These are phyloP conservation scores for Ceratobasidium sp. DNA, from an alignment of 1,284 basidiomycete genomes.

Conservation along the genomic window DNA sequence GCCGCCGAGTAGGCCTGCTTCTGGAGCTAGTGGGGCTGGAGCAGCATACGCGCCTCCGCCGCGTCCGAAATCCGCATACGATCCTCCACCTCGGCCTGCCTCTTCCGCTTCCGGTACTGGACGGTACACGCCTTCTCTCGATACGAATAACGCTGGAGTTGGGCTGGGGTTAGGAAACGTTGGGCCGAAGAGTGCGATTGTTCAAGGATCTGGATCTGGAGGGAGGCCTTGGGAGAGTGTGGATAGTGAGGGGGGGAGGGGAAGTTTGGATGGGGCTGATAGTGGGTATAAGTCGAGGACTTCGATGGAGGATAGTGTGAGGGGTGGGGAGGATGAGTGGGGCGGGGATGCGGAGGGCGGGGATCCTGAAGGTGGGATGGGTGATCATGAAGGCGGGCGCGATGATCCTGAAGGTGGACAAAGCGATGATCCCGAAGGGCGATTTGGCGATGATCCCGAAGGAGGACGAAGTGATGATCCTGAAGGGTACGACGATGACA, in stretches of 20 bases:
- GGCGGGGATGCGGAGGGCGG: constrained; percentile 24
- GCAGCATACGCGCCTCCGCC: constrained; percentile 20
- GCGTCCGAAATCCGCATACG: constrained; percentile 27
- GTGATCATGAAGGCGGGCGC: constrained; percentile 9
- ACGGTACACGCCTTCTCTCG: constrained; percentile 10
- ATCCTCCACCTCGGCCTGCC: constrained; percentile 29
- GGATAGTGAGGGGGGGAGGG: constrained; percentile 26
- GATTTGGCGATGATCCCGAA: background rate
- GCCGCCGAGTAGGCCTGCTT: background rate
- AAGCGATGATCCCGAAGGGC: background rate
- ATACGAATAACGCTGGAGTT: constrained; percentile 16
- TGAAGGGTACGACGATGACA: constrained; percentile 18
- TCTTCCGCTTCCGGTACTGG: constrained; percentile 9
- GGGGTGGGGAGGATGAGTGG: constrained; percentile 26
- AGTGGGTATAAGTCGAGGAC: constrained; percentile 40
- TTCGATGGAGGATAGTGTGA: constrained; percentile 10
- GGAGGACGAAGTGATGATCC: constrained; percentile 32
- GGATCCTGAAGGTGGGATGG: constrained; percentile 26
- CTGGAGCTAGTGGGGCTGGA: background rate
- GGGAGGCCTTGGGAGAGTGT: constrained; percentile 10
- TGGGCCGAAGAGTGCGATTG: constrained; percentile 25
- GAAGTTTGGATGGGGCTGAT: constrained; percentile 39
- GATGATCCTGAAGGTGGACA: constrained; percentile 40
- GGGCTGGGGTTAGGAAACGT: background rate
- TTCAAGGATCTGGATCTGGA: background rate